Conservation (phyloP, 2,329 filamentous ascomycete genomes). For the Pezicula carpinea region DNA sequence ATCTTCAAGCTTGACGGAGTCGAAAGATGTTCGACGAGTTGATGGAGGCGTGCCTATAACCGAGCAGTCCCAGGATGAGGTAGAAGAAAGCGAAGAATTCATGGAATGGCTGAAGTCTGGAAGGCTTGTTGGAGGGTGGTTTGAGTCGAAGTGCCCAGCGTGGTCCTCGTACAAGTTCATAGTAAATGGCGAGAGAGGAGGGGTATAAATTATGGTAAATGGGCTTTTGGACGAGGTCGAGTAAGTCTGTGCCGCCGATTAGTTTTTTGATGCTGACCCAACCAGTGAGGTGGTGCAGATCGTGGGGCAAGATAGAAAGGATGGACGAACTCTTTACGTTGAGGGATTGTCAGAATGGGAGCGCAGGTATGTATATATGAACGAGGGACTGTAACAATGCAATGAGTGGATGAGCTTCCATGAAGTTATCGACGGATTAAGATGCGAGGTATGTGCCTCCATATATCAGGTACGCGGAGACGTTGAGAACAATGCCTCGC, state of each 20-base stretch:
- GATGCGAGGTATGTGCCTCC: slow-evolving; percentile 12
- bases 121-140: slow-evolving; percentile 6
- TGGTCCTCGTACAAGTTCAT: slow-evolving; percentile 15
- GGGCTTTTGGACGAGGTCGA: background rate
- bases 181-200: background rate
- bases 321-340: slow-evolving; percentile 9
- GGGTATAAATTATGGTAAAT: background rate
- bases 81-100: slow-evolving; percentile 12
- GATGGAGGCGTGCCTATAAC: slow-evolving; percentile 10
- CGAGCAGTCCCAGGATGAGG: slow-evolving; percentile 9
- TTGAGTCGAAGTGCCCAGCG: slow-evolving; percentile 3
- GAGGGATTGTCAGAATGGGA: background rate
- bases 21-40: slow-evolving; percentile 4
- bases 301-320: background rate
- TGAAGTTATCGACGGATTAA: slow-evolving; percentile 7
- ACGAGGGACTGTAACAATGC: slow-evolving; percentile 15
- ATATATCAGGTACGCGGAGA: slow-evolving; percentile 14
- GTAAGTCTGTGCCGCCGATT: background rate
- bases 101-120: slow-evolving; percentile 5
- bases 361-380: slow-evolving; percentile 1
- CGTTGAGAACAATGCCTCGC: slow-evolving; percentile 1
- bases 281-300: background rate
- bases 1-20: slow-evolving; percentile 14
- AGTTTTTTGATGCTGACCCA: background rate
- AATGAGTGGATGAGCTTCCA: slow-evolving; percentile 9